Conservation (phyloP, 139 green algal species). For the Coccomyxa sp. region DNA sequence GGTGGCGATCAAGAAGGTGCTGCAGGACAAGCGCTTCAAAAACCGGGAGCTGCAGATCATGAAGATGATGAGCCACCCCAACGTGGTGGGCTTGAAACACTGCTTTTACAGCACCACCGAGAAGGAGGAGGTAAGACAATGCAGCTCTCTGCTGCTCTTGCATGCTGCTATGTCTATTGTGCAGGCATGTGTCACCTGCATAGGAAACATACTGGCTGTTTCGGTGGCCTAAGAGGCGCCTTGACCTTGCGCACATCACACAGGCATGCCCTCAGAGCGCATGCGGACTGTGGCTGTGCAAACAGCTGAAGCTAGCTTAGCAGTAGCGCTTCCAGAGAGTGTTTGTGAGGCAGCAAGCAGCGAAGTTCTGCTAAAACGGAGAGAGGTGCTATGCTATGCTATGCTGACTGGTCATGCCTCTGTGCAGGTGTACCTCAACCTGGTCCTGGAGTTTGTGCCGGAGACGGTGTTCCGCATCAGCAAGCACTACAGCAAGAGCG, state of each 20-base stretch:
- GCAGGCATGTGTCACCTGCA: no score
- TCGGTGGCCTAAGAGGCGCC: no score
- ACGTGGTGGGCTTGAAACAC: conserved; percentile 96
- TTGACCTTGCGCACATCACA: no score
- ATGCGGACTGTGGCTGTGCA: no score
- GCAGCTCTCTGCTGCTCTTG: background rate
- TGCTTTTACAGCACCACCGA: conserved; percentile 92
- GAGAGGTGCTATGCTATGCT: no score
- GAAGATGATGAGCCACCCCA: conserved; percentile 93
- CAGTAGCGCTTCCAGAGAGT: no score
- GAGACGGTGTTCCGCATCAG: conserved; percentile 96
- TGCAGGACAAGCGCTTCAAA: conserved; percentile 99
- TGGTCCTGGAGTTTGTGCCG: conserved; percentile 98
- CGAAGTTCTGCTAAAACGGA: no score
- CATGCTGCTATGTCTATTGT: no score
- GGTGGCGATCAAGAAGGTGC: conserved; percentile 99
- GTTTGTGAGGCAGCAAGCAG: no score
- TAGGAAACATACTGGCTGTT: no score
- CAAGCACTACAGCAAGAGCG: conserved; percentile 94
- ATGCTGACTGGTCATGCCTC: background rate
- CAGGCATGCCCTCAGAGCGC: no score
- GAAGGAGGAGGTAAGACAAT: conserved; percentile 36
- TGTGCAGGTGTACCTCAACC: conserved; percentile 90
- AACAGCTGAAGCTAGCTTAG: no score
- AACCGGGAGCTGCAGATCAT: conserved; percentile 99